Percentiles rank a stretch among this genome's conserved stretches.
Evolutionary conservation across 2,329 filamentous ascomycete species (phyloP).

Genomic region (Penicillium janthinellum): DNA sequence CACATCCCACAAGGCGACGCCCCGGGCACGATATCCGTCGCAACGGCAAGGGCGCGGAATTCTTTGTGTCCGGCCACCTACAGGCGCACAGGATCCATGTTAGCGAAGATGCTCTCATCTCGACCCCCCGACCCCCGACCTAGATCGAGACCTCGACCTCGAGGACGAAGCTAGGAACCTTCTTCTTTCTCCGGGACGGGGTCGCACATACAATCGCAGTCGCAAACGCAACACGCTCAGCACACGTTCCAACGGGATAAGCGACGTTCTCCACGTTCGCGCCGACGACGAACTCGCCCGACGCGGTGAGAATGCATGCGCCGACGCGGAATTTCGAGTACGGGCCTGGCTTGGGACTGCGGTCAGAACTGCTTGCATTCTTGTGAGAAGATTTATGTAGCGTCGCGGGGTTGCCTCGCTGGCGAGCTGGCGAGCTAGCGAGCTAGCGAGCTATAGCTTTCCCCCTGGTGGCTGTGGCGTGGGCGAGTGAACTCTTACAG

Average conservation of each 20-base stretch:
- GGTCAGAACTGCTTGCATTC: no score
- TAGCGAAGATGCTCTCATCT: no score
- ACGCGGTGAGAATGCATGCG: conserved; percentile 68
- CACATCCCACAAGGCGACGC: conserved; percentile 90
- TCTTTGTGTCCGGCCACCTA: conserved; percentile 50
- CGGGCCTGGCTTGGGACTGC: conserved; percentile 54
- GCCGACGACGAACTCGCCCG: conserved; percentile 65
- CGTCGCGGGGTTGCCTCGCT: neutral
- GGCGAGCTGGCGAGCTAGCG: neutral
- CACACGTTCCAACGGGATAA: conserved; percentile 94
- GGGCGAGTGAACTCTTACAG: conserved; percentile 56
- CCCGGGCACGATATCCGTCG: conserved; percentile 72
- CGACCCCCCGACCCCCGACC: no score
- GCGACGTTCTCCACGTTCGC: conserved; percentile 92
- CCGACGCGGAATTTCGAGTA: conserved; percentile 94
- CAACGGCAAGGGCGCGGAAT: conserved; percentile 81
- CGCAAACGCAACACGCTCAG: conserved; percentile 85
- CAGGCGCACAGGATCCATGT: neutral
- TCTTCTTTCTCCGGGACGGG: neutral
- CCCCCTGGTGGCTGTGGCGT: neutral
- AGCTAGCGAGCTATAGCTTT: neutral
- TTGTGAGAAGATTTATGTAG: neutral
- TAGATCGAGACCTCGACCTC: no score
- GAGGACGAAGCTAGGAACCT: no score
- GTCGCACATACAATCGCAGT: conserved; percentile 64